These are phyloP conservation scores for Acarospora socialis DNA, from an alignment of 2,329 filamentous ascomycete genomes.

Conservation along the genomic window DNA sequence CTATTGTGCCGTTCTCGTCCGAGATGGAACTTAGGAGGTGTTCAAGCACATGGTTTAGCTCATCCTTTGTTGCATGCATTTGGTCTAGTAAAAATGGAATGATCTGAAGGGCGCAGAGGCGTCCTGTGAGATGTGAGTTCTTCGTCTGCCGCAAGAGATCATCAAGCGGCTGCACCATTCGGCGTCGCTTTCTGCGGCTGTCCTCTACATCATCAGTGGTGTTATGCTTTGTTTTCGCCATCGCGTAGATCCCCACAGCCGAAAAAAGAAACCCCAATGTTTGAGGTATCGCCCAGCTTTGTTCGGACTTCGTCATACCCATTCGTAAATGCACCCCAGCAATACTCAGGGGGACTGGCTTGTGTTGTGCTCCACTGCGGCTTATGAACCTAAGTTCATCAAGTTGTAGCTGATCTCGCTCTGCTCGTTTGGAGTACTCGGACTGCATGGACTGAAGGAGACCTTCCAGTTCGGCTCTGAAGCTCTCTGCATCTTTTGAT, in stretches of 20 bases:
- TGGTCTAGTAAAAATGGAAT: conserved; percentile 37
- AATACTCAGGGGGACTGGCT: conserved; percentile 16
- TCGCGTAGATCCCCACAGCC: no score
- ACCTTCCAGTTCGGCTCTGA: conserved; percentile 41
- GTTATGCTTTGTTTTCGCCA: no score
- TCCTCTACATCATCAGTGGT: no score
- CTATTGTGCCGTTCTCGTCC: conserved; percentile 52
- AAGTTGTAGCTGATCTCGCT: conserved; percentile 60
- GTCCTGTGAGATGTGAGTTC: conserved; percentile 30
- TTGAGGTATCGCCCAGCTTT: conserved; percentile 18
- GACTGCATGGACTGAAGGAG: conserved; percentile 56
- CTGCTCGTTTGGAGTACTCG: conserved; percentile 62
- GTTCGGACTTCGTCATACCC: conserved; percentile 14
- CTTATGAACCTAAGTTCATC: conserved; percentile 54
- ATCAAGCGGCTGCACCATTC: conserved; percentile 9
- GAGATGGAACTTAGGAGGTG: conserved; percentile 45
- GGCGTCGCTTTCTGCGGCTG: conserved; percentile 12
- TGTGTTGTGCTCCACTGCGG: conserved; percentile 16
- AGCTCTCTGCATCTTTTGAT: conserved; percentile 24
- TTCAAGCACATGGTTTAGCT: conserved; percentile 41
- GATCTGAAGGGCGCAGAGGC: conserved; percentile 42
- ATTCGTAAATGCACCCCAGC: conserved; percentile 12
- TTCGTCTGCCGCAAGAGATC: conserved; percentile 36
- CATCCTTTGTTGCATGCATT: conserved; percentile 25
- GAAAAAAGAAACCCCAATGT: no score